phyloP scores from a whole-genome alignment of 805 yeast genomes.

The Komagataella ulmi region DNA sequence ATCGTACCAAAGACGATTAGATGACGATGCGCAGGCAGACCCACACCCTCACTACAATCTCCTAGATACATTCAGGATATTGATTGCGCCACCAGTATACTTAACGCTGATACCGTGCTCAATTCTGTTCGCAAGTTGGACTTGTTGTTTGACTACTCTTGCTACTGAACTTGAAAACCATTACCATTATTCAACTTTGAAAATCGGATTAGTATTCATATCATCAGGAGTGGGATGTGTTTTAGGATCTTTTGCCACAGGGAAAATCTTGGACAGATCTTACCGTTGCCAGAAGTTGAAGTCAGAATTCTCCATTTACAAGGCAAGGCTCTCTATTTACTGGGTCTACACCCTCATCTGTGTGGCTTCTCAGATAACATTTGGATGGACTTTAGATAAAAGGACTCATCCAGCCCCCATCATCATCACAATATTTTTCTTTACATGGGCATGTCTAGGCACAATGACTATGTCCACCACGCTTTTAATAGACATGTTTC shows the following conservation, averaged over 20 bases:
- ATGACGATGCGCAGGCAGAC: not conserved
- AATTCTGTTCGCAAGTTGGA: constrained; percentile 49
- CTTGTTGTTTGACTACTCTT: constrained; percentile 46
- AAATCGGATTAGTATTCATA: constrained; percentile 50
- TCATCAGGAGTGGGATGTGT: constrained; percentile 57
- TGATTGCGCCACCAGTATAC: constrained; percentile 27
- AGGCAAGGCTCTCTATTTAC: constrained; percentile 33
- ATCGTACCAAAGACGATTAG: not conserved
- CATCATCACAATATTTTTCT: constrained; percentile 36
- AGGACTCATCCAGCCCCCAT: constrained; percentile 33
- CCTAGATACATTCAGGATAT: constrained; percentile 27
- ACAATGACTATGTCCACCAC: constrained; percentile 43
- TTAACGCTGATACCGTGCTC: constrained; percentile 39
- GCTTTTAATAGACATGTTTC: constrained; percentile 52
- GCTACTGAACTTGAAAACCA: constrained; percentile 31
- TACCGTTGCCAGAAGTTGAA: constrained; percentile 22
- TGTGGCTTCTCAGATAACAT: constrained; percentile 27
- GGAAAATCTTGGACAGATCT: constrained; percentile 35
- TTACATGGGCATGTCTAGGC: constrained; percentile 37
- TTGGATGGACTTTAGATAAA: constrained; percentile 52
- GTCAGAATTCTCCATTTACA: constrained; percentile 31
- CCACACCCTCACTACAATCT: constrained; percentile 7
- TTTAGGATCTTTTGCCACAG: constrained; percentile 41
- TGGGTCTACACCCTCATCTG: constrained; percentile 25
- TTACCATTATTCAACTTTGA: constrained; percentile 33